Evolutionary conservation across 169 alveolate genomes (phyloP).

Genomic region (Besnoitia besnoiti): DNA sequence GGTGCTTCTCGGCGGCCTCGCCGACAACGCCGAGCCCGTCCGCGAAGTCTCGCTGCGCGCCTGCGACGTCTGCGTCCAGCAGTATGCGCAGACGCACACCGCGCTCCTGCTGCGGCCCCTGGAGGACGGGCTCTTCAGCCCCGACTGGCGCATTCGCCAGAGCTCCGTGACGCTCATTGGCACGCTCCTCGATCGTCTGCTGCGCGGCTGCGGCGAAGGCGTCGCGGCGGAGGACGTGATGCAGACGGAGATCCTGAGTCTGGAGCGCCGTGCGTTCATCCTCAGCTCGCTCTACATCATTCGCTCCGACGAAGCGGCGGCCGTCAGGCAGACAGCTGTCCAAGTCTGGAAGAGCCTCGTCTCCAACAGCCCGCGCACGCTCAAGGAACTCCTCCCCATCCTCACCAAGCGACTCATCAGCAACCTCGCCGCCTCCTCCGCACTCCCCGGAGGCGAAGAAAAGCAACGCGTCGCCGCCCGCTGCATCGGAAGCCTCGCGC

Average conservation of each 20-base stretch:
- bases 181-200: slow-evolving; percentile 74
- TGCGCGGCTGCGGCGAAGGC: slow-evolving; percentile 52
- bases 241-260: slow-evolving; percentile 71
- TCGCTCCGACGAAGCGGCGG: slow-evolving; percentile 72
- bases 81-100: slow-evolving; percentile 79
- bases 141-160: slow-evolving; percentile 75
- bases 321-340: slow-evolving; percentile 76
- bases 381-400: slow-evolving; percentile 76
- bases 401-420: slow-evolving; percentile 70
- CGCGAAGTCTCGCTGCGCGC: slow-evolving; percentile 80
- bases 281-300: slow-evolving; percentile 78
- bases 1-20: slow-evolving; percentile 71
- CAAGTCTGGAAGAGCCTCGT: slow-evolving; percentile 78
- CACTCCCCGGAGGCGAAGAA: slow-evolving; percentile 11
- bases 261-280: slow-evolving; percentile 77
- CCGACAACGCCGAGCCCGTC: slow-evolving; percentile 72
- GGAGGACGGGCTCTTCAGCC: slow-evolving; percentile 74
- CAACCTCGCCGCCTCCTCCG: slow-evolving; percentile 64
- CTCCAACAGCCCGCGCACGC: slow-evolving; percentile 78
- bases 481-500: slow-evolving; percentile 73
- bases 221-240: slow-evolving; percentile 64
- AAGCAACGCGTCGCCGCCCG: slow-evolving; percentile 72
- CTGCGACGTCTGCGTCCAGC: slow-evolving; percentile 70
- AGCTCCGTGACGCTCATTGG: slow-evolving; percentile 77
- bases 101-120: slow-evolving; percentile 77